Conservation (phyloP, 2,329 filamentous ascomycete species). For the Neofusicoccum kwambonambiense region DNA sequence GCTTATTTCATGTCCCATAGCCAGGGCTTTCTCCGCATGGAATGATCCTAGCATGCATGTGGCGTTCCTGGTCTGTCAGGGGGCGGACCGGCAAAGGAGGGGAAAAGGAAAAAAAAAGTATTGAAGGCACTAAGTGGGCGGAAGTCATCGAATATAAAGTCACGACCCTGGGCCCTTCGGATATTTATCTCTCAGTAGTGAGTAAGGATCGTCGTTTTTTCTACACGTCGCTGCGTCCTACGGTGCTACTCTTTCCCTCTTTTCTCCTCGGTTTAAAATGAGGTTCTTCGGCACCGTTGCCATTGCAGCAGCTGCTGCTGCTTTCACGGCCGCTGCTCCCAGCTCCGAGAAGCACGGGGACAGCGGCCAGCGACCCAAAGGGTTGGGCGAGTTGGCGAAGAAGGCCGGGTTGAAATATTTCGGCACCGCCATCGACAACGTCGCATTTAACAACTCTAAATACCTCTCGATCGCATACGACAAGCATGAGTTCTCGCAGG, state of each 20-base stretch:
- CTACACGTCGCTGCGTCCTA: no score
- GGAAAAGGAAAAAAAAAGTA: not conserved
- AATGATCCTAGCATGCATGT: not conserved
- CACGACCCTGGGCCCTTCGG: not conserved
- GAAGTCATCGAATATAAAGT: not conserved
- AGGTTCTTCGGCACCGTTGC: slow-evolving; percentile 24
- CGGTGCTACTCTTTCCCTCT: not conserved
- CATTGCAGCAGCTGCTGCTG: slow-evolving; percentile 18
- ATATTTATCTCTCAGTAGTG: not conserved
- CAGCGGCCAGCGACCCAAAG: slow-evolving; percentile 4
- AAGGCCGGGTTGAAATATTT: slow-evolving; percentile 57
- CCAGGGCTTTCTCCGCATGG: not conserved
- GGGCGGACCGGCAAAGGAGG: not conserved
- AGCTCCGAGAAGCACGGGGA: slow-evolving; percentile 19
- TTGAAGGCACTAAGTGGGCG: not conserved
- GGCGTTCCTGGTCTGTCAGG: not conserved
- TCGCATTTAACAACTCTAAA: slow-evolving; percentile 51
- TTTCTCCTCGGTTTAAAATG: slow-evolving; percentile 23
- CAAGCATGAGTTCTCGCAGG: slow-evolving; percentile 60
- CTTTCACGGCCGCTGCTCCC: slow-evolving; percentile 25
- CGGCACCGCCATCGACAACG: slow-evolving; percentile 59
- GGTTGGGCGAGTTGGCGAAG: slow-evolving; percentile 55
- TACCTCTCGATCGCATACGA: slow-evolving; percentile 59
- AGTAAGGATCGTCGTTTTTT: not conserved
- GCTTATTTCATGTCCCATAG: not conserved